Percentiles rank a stretch among this genome's conserved stretches.
Evolutionary conservation across 495 filamentous ascomycete genomes (phyloP).

Genomic region (Penicillium simplicissimum): DNA sequence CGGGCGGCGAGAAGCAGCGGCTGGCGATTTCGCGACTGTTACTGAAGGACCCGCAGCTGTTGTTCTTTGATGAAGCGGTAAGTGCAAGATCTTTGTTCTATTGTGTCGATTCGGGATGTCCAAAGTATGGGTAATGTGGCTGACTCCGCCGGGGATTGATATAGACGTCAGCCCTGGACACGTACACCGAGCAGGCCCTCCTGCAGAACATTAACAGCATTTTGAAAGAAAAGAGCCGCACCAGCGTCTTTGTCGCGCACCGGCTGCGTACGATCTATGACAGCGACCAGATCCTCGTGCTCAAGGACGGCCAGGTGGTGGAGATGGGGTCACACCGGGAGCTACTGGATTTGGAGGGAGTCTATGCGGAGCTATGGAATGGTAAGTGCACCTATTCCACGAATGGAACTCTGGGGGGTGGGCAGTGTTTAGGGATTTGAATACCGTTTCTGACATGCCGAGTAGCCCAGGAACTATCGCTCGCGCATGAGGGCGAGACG

Average conservation of each 20-base stretch:
- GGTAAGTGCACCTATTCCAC: constrained; percentile 50
- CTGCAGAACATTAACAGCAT: constrained; percentile 94
- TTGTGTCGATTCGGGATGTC: too few species aligned
- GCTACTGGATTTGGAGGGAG: constrained; percentile 73
- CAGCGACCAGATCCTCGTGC: constrained; percentile 89
- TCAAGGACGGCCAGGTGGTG: constrained; percentile 78
- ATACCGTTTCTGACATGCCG: background rate
- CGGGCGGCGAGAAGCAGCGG: constrained; percentile 93
- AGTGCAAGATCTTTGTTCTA: constrained; percentile 25
- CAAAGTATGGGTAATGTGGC: background rate
- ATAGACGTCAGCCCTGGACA: constrained; percentile 88
- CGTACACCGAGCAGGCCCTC: constrained; percentile 89
- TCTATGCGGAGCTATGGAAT: constrained; percentile 92
- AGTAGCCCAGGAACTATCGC: constrained; percentile 50
- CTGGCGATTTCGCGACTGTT: constrained; percentile 84
- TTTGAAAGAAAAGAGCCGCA: constrained; percentile 81
- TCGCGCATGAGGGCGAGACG: constrained; percentile 38
- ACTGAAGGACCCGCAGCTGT: constrained; percentile 85
- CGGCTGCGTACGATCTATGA: constrained; percentile 91
- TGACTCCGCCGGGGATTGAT: background rate
- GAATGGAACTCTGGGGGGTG: background rate
- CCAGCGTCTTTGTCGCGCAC: constrained; percentile 93
- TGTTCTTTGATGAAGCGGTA: constrained; percentile 97
- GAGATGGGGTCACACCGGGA: constrained; percentile 85
- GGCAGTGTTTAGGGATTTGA: background rate